Evolutionary conservation across 2,329 filamentous ascomycete species (phyloP).

Genomic region (Zalaria sp.): DNA sequence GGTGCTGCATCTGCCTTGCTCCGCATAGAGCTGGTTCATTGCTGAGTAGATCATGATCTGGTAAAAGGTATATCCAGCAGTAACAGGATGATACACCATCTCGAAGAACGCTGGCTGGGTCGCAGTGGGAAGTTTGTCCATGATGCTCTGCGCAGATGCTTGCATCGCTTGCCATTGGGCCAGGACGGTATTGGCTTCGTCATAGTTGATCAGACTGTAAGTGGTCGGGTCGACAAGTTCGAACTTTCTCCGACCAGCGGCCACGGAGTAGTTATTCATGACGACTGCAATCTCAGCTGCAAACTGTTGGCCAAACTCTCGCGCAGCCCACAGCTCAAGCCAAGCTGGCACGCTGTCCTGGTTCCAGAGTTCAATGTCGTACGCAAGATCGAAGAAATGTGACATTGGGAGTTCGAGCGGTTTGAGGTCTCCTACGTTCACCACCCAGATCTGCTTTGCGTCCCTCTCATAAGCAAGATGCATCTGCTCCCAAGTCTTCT

Average conservation of each 20-base stretch:
- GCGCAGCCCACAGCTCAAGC: slow-evolving; percentile 41
- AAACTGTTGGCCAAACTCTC: slow-evolving; percentile 40
- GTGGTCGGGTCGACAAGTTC: slow-evolving; percentile 45
- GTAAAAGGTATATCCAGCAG: slow-evolving; percentile 43
- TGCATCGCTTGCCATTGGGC: slow-evolving; percentile 41
- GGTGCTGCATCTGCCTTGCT: slow-evolving; percentile 42
- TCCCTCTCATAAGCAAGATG: slow-evolving; percentile 44
- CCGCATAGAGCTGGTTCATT: slow-evolving; percentile 40
- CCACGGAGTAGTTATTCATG: slow-evolving; percentile 41
- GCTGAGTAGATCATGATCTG: slow-evolving; percentile 38
- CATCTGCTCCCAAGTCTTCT: slow-evolving; percentile 54
- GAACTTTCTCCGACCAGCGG: slow-evolving; percentile 46
- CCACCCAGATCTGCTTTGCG: slow-evolving; percentile 49
- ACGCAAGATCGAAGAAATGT: slow-evolving; percentile 55
- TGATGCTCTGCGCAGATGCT: slow-evolving; percentile 40
- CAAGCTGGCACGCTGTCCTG: slow-evolving; percentile 42
- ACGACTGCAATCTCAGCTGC: slow-evolving; percentile 36
- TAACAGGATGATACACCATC: slow-evolving; percentile 45
- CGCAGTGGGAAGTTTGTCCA: slow-evolving; percentile 36
- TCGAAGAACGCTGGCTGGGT: slow-evolving; percentile 48
- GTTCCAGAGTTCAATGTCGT: slow-evolving; percentile 45
- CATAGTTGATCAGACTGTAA: slow-evolving; percentile 49
- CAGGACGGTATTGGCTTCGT: slow-evolving; percentile 46
- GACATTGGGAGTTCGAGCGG: slow-evolving; percentile 50
- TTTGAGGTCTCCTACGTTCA: slow-evolving; percentile 55